These are phyloP conservation scores for Prunus persica DNA, from an alignment of 306 rosid genomes.

Conservation along the genomic window Prunus_persica_NCBIv2 NC_034014.1:22935001-22935500, in stretches of 20 bases:
- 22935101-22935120: neutral
- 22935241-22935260: neutral
- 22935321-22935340: accelerated
- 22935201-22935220: neutral
- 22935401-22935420: too few relatives aligned
- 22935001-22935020: slow-evolving; percentile 24
- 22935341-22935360: accelerated
- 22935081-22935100: neutral
- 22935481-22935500: too few relatives aligned
- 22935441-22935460: too few relatives aligned
- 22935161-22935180: slow-evolving; percentile 34
- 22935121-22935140: slow-evolving; percentile 32
- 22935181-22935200: slow-evolving; percentile 3
- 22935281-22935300: too few relatives aligned
- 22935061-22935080: slow-evolving; percentile 37
- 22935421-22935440: too few relatives aligned
- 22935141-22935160: slow-evolving; percentile 30
- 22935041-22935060: slow-evolving; percentile 44
- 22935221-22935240: neutral
- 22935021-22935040: slow-evolving; percentile 74
- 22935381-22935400: too few relatives aligned
- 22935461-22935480: too few relatives aligned
- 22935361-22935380: accelerated
- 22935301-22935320: too few relatives aligned
- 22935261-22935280: neutral